Evolutionary conservation across 108 stramenopile species (phyloP), one percentile per base, ranked within the genome.

Genomic region (Conticribra weissflogii): DNA sequence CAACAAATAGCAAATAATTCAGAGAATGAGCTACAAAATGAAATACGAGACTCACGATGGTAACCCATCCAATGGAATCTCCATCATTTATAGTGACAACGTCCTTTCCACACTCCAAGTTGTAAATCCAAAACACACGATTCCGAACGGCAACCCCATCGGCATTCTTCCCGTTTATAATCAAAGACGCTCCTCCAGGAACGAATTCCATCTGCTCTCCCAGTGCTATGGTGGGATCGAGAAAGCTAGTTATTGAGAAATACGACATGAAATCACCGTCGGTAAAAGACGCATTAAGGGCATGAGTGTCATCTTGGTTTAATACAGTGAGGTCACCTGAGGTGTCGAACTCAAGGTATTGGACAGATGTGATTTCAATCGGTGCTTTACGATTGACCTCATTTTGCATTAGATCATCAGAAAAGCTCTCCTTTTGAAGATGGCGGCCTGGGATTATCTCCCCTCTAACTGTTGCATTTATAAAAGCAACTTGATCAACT

Each of bases 101-200:
- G 3, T 62, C 58, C 29, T 33, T 2, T 3, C 64, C 65, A 56
- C 78, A 79, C 31, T 63, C 64, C 78, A 79, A 71, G 15, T 69
- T 71, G 62, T 79, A 79, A 22, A 63, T 66, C 78, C 78, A 79
- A 59, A 79, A 54, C 36, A 79, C 3, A 31, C 78, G 29, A 62
- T 79, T 79, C 45, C 78, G 30, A 4, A 79, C 70, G 21, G 71
- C 25, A 64, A 71, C 78, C 30, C 78, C 78, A 54, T 15, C 59
- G 5, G 23, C 59, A 22, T 63, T 64, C 25, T 50, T 62, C 33
- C 65, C 78, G 0, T 71, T 48, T 18, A 79, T 56, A 15, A 79
- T 58, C 28, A 79, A 30, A 30, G 70, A 66, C 15, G 46, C 78
- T 5, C 78, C 70, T 5, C 78, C 78, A 0, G 78, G 78, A 19